Evolutionary conservation across 2,329 filamentous ascomycete species (phyloP).

Genomic region (Sporothrix humicola): DNA sequence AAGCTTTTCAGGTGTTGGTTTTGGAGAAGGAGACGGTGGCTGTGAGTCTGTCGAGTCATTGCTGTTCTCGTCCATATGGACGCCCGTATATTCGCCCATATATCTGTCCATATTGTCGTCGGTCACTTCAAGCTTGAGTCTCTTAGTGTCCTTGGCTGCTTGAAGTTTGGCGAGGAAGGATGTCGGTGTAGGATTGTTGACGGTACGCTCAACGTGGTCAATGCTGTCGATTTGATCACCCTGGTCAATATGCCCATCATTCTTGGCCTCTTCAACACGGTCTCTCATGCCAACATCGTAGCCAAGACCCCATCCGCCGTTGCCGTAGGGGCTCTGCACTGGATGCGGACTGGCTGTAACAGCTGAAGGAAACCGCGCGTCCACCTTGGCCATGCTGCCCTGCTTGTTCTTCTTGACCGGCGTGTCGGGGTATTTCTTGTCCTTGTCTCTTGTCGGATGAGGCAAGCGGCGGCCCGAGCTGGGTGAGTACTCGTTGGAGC

Average conservation of each 20-base stretch:
- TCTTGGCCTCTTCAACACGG: background rate
- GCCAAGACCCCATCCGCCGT: background rate
- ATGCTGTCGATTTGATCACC: too few species aligned
- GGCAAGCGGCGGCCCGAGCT: constrained; percentile 5
- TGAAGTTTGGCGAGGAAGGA: background rate
- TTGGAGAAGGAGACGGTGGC: too few species aligned
- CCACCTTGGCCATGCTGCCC: background rate
- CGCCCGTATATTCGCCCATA: too few species aligned
- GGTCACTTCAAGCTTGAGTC: background rate
- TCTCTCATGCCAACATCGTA: background rate
- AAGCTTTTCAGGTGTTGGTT: too few species aligned
- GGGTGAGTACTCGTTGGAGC: background rate
- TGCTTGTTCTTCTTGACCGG: constrained; percentile 8
- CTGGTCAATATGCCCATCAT: too few species aligned
- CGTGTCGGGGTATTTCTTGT: constrained; percentile 1
- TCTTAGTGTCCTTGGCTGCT: background rate
- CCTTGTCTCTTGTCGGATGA: background rate
- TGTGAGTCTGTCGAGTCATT: too few species aligned
- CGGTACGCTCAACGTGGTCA: background rate
- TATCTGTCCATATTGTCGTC: too few species aligned
- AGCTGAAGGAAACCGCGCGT: background rate
- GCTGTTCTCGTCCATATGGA: too few species aligned
- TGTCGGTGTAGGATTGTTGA: background rate
- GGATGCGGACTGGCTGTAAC: background rate
- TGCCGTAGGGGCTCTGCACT: background rate